phyloP scores from a whole-genome alignment of 805 yeast genomes.

The Jamesozyma jinghongensis region DNA sequence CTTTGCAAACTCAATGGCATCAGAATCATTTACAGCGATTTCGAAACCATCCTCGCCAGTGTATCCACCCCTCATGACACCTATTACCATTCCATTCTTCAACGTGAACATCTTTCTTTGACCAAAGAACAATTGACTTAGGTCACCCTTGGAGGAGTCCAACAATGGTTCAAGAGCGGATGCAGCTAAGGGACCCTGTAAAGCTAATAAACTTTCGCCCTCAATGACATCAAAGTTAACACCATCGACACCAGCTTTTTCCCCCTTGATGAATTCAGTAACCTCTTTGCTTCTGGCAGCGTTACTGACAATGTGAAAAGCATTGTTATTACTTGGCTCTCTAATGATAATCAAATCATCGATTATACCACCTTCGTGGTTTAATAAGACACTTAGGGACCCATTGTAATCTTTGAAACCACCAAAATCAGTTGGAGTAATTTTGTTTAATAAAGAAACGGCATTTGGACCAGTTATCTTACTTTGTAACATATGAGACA shows the following conservation, averaged over 20 bases:
- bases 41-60: constrained; percentile 99
- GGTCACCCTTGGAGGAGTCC: constrained; percentile 26
- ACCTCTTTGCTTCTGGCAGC: constrained; percentile 92
- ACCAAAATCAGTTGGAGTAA: constrained; percentile 84
- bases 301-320: constrained; percentile 83
- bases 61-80: constrained; percentile 92
- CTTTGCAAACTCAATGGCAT: constrained; percentile 54
- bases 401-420: constrained; percentile 48
- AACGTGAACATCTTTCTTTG: constrained; percentile 36
- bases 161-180: constrained; percentile 56
- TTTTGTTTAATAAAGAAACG: constrained; percentile 55
- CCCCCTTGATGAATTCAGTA: constrained; percentile 48
- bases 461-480: constrained; percentile 61
- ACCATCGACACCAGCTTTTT: constrained; percentile 22
- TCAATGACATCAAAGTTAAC: constrained; percentile 42
- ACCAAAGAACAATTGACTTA: constrained; percentile 66
- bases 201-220: constrained; percentile 65
- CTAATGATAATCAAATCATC: constrained; percentile 90
- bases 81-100: constrained; percentile 39
- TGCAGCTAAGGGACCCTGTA: constrained; percentile 90
- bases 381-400: constrained; percentile 68
- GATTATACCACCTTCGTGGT: constrained; percentile 75
- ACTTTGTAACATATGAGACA: constrained; percentile 96
- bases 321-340: constrained; percentile 45
- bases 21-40: constrained; percentile 58